Conservation (phyloP, 2,329 filamentous ascomycete species). For the Graphium sp. region DNA sequence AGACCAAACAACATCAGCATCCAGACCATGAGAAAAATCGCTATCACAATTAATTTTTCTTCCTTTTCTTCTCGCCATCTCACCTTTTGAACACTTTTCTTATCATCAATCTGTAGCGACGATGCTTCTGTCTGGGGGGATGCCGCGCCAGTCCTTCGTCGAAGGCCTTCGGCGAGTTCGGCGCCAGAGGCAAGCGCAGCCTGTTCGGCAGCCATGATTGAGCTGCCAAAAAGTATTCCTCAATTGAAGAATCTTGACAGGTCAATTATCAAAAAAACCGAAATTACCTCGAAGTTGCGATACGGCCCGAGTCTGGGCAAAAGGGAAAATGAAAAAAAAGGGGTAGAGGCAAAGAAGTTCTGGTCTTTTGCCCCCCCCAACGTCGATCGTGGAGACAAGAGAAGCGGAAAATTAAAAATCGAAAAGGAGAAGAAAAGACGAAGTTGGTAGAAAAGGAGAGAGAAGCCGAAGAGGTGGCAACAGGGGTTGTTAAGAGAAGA, state of each 20-base stretch:
- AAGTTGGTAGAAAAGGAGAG: constrained; percentile 4
- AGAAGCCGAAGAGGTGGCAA: constrained; percentile 4
- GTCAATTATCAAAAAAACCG: too few relatives aligned
- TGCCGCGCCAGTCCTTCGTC: constrained; percentile 28
- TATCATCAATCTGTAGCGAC: constrained; percentile 38
- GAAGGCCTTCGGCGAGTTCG: constrained; percentile 37
- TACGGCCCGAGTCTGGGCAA: too few relatives aligned
- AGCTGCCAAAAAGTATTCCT: constrained; percentile 1
- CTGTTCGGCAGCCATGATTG: constrained; percentile 34
- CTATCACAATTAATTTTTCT: too few relatives aligned
- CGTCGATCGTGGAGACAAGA: not conserved
- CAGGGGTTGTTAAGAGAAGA: constrained; percentile 3
- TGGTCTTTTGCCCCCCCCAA: too few relatives aligned
- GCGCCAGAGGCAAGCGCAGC: constrained; percentile 42
- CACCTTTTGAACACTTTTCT: constrained; percentile 41
- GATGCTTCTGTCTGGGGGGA: constrained; percentile 5
- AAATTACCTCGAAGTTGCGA: too few relatives aligned
- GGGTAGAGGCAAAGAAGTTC: not conserved
- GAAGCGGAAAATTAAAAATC: not conserved
- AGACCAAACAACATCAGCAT: not conserved
- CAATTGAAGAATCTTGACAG: too few relatives aligned
- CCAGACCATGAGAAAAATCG: too few relatives aligned
- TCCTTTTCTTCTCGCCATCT: too few relatives aligned
- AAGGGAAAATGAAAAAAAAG: not conserved
- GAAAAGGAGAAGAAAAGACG: constrained; percentile 3